Percentiles rank a stretch among this genome's conserved stretches.
These are phyloP conservation scores for Leptodermis oblonga DNA, from an alignment of 257 asterid species.

Conservation along the genomic window DNA sequence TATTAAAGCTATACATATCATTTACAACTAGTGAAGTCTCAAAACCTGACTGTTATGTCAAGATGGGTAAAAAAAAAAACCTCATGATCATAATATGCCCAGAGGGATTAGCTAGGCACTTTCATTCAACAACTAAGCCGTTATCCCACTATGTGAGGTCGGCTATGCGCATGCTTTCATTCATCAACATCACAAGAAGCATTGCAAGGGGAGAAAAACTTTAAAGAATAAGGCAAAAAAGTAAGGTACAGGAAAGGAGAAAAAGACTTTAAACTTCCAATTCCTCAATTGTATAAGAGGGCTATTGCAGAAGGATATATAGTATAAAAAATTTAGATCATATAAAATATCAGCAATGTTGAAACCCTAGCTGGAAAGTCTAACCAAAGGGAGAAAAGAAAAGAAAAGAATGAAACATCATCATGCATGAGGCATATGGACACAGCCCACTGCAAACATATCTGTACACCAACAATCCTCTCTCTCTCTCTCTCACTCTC, in stretches of 20 bases:
- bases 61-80: too few species aligned
- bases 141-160: too few species aligned
- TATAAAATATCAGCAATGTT: constrained; percentile 1
- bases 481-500: constrained; percentile 20
- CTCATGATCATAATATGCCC: neutral
- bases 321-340: constrained; percentile 10
- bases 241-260: neutral
- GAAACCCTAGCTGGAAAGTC: constrained; percentile 13
- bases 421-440: constrained; percentile 27
- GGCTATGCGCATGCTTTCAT: neutral
- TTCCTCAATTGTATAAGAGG: constrained; percentile 5
- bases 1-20: constrained; percentile 1
- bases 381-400: neutral
- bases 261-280: neutral
- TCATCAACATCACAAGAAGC: neutral
- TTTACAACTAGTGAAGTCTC: neutral
- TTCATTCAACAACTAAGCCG: neutral
- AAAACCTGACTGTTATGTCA: neutral
- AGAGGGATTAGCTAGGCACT: neutral
- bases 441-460: constrained; percentile 27
- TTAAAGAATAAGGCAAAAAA: too few species aligned
- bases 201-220: neutral
- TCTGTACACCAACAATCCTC: constrained; percentile 39
- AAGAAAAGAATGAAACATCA: constrained; percentile 21
- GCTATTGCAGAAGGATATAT: constrained; percentile 1